These are phyloP conservation scores for Schoenoplectus tabernaemontani DNA, from an alignment of 202 grass and related monocot genomes.

Conservation along the genomic window DNA sequence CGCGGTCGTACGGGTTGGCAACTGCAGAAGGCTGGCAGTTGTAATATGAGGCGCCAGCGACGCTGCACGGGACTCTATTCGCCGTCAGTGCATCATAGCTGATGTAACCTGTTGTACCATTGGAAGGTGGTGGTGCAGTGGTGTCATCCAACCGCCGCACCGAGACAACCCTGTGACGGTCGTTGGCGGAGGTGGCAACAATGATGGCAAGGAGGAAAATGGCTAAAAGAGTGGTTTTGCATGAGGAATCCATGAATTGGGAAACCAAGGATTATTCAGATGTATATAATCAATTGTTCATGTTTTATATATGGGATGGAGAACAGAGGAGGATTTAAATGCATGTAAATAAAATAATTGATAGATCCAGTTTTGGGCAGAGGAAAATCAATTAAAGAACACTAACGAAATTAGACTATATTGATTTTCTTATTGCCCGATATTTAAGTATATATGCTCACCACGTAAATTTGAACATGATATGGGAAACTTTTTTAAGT, in stretches of 20 bases:
- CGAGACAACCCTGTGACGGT: not conserved
- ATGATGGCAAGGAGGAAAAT: not conserved
- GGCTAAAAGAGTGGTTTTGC: not conserved
- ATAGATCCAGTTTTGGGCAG: not conserved
- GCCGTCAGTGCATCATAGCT: constrained; percentile 30
- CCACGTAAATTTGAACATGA: constrained; percentile 1
- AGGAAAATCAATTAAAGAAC: not conserved
- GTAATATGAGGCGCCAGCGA: constrained; percentile 52
- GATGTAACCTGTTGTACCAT: constrained; percentile 22
- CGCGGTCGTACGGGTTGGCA: constrained; percentile 53
- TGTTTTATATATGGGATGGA: not conserved
- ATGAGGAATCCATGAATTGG: constrained; percentile 10
- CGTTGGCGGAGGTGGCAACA: not conserved
- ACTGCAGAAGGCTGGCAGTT: constrained; percentile 44
- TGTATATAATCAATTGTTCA: not conserved
- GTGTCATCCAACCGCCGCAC: constrained; percentile 4
- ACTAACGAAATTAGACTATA: not conserved
- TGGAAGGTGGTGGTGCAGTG: not conserved
- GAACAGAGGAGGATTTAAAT: not conserved
- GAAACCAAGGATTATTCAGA: not conserved
- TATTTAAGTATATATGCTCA: not conserved
- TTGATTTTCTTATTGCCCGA: not conserved
- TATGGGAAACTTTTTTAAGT: not conserved
- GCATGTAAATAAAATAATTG: not conserved
- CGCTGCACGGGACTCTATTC: constrained; percentile 46